These are phyloP conservation scores for Echinochloa phyllopogon DNA, from an alignment of 176 grass and related monocot genomes.

Conservation along the genomic window DNA sequence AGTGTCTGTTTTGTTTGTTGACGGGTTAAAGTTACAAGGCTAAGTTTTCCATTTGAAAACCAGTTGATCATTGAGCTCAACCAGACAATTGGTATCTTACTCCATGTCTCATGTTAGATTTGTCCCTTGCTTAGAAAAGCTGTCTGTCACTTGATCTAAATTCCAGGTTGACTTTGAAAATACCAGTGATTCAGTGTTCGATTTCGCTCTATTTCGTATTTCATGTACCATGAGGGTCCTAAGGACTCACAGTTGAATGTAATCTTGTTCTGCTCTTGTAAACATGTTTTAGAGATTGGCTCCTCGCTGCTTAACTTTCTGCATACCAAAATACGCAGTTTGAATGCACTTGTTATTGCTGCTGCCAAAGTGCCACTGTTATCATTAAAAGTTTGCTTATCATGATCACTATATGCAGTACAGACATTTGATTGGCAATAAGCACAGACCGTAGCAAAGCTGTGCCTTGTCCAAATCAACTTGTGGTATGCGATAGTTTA, in stretches of 20 bases:
- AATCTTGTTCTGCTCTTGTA: neutral
- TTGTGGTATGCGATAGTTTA: neutral
- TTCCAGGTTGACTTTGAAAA: neutral
- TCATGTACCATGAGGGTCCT: neutral
- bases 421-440: neutral
- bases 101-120: neutral
- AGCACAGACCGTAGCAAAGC: neutral
- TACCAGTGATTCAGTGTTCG: neutral
- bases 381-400: neutral
- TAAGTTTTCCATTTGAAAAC: neutral
- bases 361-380: neutral
- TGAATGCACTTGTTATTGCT: constrained; percentile 16
- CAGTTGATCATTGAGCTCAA: neutral
- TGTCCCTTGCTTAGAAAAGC: neutral
- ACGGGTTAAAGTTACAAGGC: neutral
- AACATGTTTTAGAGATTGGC: neutral
- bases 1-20: neutral
- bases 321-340: neutral
- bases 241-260: neutral
- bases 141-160: neutral
- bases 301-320: neutral
- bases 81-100: neutral
- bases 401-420: neutral
- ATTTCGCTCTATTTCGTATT: neutral
- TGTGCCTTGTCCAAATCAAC: neutral